These are phyloP conservation scores for Botrytis cinerea DNA, from an alignment of 2,329 filamentous ascomycete species.

Conservation along the genomic window DNA sequence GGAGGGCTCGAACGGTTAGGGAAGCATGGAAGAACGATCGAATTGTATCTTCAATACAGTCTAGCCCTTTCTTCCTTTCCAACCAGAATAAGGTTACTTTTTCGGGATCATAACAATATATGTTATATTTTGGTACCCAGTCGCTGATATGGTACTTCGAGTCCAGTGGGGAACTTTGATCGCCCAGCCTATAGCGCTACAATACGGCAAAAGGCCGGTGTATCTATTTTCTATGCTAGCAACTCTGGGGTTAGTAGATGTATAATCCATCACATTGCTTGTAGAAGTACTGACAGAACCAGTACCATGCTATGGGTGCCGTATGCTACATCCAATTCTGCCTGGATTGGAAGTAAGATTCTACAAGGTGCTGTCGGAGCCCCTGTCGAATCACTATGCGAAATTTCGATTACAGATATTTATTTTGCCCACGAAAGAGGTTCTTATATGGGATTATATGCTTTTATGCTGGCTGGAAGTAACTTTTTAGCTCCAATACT, in stretches of 20 bases:
- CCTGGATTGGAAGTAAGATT: constrained; percentile 42
- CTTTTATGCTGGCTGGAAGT: constrained; percentile 47
- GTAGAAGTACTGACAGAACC: background rate
- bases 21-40: background rate
- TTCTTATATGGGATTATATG: constrained; percentile 47
- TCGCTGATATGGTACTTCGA: constrained; percentile 29
- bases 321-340: constrained; percentile 41
- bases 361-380: constrained; percentile 37
- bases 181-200: constrained; percentile 55
- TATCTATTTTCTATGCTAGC: constrained; percentile 41
- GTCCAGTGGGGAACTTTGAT: constrained; percentile 54
- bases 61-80: background rate
- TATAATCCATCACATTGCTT: background rate
- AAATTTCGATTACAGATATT: constrained; percentile 43
- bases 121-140: background rate
- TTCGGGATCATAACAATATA: background rate
- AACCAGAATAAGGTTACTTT: background rate
- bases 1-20: background rate
- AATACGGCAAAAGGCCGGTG: constrained; percentile 46
- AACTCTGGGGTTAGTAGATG: constrained; percentile 31
- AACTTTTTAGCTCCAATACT: constrained; percentile 52
- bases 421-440: constrained; percentile 50
- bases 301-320: constrained; percentile 45
- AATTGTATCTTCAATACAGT: background rate
- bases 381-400: constrained; percentile 40